Evolutionary conservation across 2,329 filamentous ascomycete species (phyloP).

Genomic region (Podosphaera fusca): DNA sequence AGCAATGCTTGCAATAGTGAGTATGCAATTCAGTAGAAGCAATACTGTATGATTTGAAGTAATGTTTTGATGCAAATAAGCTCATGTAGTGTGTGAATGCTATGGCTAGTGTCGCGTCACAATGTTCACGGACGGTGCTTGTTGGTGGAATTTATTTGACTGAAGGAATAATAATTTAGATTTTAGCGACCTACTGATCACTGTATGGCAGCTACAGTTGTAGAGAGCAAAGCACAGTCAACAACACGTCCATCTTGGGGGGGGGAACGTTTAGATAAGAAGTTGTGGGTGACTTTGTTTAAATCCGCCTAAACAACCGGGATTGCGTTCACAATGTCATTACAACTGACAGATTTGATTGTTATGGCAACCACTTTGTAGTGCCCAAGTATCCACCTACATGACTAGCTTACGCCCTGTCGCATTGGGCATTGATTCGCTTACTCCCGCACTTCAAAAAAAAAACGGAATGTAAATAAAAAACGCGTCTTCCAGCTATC

Average conservation of each 20-base stretch:
- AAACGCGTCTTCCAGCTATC: too few species aligned
- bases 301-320: not conserved
- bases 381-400: not conserved
- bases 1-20: constrained; percentile 1
- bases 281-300: not conserved
- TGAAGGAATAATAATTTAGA: not conserved
- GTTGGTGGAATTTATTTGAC: not conserved
- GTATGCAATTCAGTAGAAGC: constrained; percentile 7
- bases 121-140: constrained; percentile 8
- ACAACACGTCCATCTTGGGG: constrained; percentile 5
- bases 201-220: not conserved
- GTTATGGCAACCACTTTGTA: constrained; percentile 1
- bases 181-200: not conserved
- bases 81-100: constrained; percentile 4
- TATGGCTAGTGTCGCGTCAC: constrained; percentile 8
- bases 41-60: constrained; percentile 1
- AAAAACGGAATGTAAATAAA: too few species aligned
- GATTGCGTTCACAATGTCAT: not conserved
- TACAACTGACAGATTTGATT: constrained; percentile 1
- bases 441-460: too few species aligned
- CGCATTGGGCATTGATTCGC: too few species aligned
- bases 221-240: not conserved
- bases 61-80: constrained; percentile 6
- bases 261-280: constrained; percentile 1
- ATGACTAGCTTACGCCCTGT: not conserved